Evolutionary conservation across 768 basidiomycete species (phyloP), one percentile per base, ranked within the genome.

Genomic region (Naganishia kalamii): DNA sequence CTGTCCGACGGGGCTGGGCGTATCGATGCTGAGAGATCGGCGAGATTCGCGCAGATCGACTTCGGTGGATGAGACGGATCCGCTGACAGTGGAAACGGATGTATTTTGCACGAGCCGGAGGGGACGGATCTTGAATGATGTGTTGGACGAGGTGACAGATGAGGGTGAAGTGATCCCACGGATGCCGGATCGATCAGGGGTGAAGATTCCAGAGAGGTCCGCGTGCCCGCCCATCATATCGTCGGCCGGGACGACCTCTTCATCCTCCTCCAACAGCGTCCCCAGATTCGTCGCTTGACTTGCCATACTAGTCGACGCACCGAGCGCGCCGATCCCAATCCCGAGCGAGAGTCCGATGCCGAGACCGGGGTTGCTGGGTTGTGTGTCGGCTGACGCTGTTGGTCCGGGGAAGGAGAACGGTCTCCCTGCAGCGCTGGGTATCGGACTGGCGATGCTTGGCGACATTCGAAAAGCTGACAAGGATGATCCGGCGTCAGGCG

Each of bases 51-150:
- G 13, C 23, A 35, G 40, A 25, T 57, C 33, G 2, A 21, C 35
- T 13, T 57, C 54, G 23, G 54, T 32, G 2, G 35, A 40, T 3
- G 54, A 57, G 37, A 57, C 33, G 13, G 54, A 57, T 3, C 43
- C 43, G 11, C 19, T n/a, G 10, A 6, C 43, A n/a, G 54, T 57
- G 33, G 54, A 49, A 23, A 29, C 40, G 29, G 54, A 57, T 15
- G 54, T 25, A 19, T 37, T 57, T 1, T 33, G 40, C n/a, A 57
- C 11, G 11, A 57, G 54, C 7, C 54, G n/a, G 2, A 57, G 23
- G 21, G 54, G 54, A 11, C 54, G 54, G 54, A 57, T 57, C 54
- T 41, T 57, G 54, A 57, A 57, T 17, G 54, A 57, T 25, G 54
- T 57, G 12, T 35, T 37, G 6, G 51, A 52, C 33, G 37, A 41